These are phyloP conservation scores for Vigna hirtella DNA, from an alignment of 306 rosid genomes.

Conservation along the genomic window DNA sequence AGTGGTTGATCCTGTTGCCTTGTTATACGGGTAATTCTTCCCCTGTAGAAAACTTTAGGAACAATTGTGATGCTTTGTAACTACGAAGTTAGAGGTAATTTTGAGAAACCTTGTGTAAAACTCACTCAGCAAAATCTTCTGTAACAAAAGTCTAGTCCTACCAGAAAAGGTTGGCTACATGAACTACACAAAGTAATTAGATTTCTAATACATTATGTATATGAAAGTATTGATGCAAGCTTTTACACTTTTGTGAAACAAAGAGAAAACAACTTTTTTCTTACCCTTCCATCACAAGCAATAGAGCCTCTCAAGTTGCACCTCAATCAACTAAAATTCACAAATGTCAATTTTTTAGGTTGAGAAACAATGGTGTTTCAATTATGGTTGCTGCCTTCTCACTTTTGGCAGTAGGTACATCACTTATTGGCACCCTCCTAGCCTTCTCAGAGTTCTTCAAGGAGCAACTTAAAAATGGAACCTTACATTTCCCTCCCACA, in stretches of 20 bases:
- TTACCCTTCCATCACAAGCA: neutral
- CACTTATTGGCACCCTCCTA: slow-evolving; percentile 70
- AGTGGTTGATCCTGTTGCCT: slow-evolving; percentile 65
- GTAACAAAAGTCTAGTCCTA: neutral
- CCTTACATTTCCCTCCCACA: slow-evolving; percentile 43
- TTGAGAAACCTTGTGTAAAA: neutral
- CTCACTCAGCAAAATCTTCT: neutral
- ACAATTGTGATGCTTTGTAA: neutral
- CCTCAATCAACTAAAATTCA: slow-evolving; percentile 1
- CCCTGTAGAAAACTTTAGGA: neutral
- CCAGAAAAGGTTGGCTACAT: neutral
- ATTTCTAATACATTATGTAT: neutral
- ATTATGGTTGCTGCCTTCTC: slow-evolving; percentile 81
- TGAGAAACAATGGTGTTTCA: slow-evolving; percentile 66
- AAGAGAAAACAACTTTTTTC: neutral
- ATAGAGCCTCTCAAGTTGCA: neutral
- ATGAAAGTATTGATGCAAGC: slow-evolving; percentile 7
- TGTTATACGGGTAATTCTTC: slow-evolving; percentile 63
- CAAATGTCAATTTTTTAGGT: slow-evolving; percentile 42
- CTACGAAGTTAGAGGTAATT: neutral
- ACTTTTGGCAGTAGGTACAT: slow-evolving; percentile 72
- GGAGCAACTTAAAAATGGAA: slow-evolving; percentile 62
- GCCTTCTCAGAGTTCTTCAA: slow-evolving; percentile 77
- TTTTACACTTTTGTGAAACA: neutral
- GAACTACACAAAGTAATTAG: neutral